Evolutionary conservation across 1,284 basidiomycete genomes (phyloP).

Genomic region (Sanguinoderma infundibulare): DNA sequence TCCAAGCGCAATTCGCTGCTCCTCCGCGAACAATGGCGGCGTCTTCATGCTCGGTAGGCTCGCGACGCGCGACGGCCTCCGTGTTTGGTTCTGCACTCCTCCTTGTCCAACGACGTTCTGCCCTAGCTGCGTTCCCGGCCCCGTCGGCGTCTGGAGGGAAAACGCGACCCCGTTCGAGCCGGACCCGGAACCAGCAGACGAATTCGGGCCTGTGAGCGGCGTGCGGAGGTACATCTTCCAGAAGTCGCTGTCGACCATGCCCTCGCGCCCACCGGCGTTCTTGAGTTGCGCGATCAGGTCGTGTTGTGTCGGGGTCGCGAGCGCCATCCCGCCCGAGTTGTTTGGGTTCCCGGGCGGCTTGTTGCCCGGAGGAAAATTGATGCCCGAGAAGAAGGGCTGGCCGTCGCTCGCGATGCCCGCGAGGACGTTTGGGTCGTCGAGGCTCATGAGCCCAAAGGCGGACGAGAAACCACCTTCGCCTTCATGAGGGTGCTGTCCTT

Average conservation of each 20-base stretch:
- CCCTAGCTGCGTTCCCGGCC: slow-evolving; percentile 33
- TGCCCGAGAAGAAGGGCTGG: slow-evolving; percentile 61
- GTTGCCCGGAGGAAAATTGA: slow-evolving; percentile 22
- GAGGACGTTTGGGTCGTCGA: slow-evolving; percentile 69
- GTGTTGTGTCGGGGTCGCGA: slow-evolving; percentile 30
- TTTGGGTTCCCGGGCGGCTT: not conserved
- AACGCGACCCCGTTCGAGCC: slow-evolving; percentile 21
- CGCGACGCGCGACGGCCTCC: slow-evolving; percentile 57
- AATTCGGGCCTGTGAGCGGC: slow-evolving; percentile 55
- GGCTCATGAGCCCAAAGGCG: slow-evolving; percentile 72
- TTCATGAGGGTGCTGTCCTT: slow-evolving; percentile 20
- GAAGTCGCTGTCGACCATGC: slow-evolving; percentile 59
- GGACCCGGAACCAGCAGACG: slow-evolving; percentile 6
- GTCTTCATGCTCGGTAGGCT: slow-evolving; percentile 72
- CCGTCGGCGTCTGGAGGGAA: slow-evolving; percentile 32
- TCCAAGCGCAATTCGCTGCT: slow-evolving; percentile 12
- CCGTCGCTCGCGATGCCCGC: slow-evolving; percentile 60
- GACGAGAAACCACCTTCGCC: slow-evolving; percentile 58
- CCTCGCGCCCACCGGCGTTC: slow-evolving; percentile 42
- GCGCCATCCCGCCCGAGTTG: slow-evolving; percentile 19
- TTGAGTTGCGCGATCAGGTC: slow-evolving; percentile 31
- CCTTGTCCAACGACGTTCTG: slow-evolving; percentile 1
- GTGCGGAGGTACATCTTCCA: slow-evolving; percentile 79
- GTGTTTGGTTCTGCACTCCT: slow-evolving; percentile 31
- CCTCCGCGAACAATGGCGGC: slow-evolving; percentile 40